Conservation (phyloP, 139 green algal species). For the Micromonas commoda region DNA sequence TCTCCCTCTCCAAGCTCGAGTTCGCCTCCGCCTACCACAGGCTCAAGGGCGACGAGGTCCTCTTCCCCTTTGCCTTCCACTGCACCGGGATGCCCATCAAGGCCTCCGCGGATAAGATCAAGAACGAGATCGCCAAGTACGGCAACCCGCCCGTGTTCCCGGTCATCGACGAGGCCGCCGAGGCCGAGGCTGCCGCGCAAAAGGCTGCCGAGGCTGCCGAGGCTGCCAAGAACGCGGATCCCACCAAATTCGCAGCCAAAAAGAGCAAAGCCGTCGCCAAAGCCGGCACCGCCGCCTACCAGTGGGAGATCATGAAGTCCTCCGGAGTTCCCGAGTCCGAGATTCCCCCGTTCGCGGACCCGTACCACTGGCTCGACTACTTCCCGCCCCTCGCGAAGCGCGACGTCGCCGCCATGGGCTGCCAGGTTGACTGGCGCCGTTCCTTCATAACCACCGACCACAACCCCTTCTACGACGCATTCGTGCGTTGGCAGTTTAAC, state of each 20-base stretch:
- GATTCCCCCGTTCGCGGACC: constrained; percentile 71
- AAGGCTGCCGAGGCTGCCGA: constrained; percentile 23
- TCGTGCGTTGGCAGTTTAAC: constrained; percentile 93
- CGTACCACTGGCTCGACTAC: constrained; percentile 86
- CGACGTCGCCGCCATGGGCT: constrained; percentile 88
- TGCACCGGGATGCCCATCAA: constrained; percentile 99
- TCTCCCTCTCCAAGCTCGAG: constrained; percentile 94
- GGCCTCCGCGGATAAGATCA: constrained; percentile 70
- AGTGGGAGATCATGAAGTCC: constrained; percentile 90
- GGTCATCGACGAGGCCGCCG: constrained; percentile 40
- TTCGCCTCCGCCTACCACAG: constrained; percentile 93
- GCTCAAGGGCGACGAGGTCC: constrained; percentile 76
- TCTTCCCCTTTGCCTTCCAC: constrained; percentile 97
- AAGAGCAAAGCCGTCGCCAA: constrained; percentile 65
- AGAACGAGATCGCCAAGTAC: constrained; percentile 74
- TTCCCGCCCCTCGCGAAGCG: constrained; percentile 82
- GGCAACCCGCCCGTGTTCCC: constrained; percentile 82
- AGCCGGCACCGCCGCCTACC: constrained; percentile 43
- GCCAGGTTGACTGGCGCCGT: constrained; percentile 92
- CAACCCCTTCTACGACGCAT: constrained; percentile 97
- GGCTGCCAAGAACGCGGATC: constrained; percentile 43
- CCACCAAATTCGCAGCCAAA: constrained; percentile 85
- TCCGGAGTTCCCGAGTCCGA: constrained; percentile 79
- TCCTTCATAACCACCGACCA: constrained; percentile 97
- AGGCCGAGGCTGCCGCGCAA: constrained; percentile 30